Conservation (phyloP, 257 asterid species). For the Nicotiana obtusifolia region DNA sequence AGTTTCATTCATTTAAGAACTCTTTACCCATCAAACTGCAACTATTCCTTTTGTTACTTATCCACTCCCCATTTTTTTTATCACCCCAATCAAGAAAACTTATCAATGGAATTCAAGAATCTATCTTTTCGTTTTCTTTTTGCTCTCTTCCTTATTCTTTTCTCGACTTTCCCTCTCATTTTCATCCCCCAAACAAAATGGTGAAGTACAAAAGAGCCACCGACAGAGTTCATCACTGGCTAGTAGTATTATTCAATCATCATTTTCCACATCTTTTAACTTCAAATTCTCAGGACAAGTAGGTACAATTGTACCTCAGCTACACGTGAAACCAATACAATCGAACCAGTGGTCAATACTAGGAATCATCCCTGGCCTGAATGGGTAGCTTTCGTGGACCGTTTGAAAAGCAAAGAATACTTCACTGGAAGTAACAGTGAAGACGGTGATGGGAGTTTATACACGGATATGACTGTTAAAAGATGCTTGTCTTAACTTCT, state of each 20-base stretch:
- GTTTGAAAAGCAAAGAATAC: too few relatives aligned
- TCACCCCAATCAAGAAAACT: not conserved
- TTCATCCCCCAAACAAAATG: not conserved
- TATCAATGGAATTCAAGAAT: conserved; percentile 4
- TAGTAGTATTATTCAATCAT: not conserved
- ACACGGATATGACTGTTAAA: too few relatives aligned
- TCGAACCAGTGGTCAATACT: too few relatives aligned
- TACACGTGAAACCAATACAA: too few relatives aligned
- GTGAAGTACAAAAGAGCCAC: not conserved
- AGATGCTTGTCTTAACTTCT: too few relatives aligned
- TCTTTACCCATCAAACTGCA: not conserved
- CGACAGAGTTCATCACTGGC: not conserved
- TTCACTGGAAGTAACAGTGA: too few relatives aligned
- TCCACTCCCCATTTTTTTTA: not conserved
- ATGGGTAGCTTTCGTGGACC: too few relatives aligned
- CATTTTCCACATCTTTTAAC: not conserved
- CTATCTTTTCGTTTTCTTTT: not conserved
- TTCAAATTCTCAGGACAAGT: not conserved
- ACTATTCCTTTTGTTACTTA: not conserved
- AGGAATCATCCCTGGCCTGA: too few relatives aligned
- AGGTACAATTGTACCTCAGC: too few relatives aligned
- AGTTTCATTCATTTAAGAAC: not conserved
- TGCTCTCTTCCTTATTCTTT: not conserved
- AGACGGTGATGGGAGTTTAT: too few relatives aligned
- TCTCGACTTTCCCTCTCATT: not conserved